phyloP scores from a whole-genome alignment of 1,284 basidiomycete species.

The Xerocomus minutiporus region DNA sequence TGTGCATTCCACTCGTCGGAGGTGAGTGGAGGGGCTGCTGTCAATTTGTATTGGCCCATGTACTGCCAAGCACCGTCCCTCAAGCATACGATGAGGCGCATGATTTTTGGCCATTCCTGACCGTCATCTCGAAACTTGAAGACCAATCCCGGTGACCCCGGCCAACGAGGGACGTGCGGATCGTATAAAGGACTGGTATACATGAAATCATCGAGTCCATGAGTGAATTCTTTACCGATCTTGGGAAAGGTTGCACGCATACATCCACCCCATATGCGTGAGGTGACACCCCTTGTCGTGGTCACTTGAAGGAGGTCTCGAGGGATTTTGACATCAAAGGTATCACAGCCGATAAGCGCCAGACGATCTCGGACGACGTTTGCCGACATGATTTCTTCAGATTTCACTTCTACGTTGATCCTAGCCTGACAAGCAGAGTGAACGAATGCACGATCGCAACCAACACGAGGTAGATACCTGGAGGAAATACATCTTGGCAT shows the following conservation, averaged over 20 bases:
- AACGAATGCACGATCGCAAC: background rate
- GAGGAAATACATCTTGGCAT: conserved; percentile 1
- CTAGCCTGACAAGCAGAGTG: conserved; percentile 1
- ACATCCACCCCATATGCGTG: conserved; percentile 32
- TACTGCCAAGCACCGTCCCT: conserved; percentile 20
- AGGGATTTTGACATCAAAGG: conserved; percentile 9
- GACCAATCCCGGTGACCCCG: conserved; percentile 35
- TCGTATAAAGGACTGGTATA: conserved; percentile 31
- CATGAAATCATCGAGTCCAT: conserved; percentile 34
- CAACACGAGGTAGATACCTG: conserved; percentile 1
- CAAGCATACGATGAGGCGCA: conserved; percentile 22
- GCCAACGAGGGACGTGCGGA: conserved; percentile 33
- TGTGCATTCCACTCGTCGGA: conserved; percentile 22
- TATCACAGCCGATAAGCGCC: conserved; percentile 3
- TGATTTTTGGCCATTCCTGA: conserved; percentile 6
- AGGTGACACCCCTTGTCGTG: conserved; percentile 26
- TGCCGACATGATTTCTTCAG: conserved; percentile 4
- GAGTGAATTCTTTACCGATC: conserved; percentile 23
- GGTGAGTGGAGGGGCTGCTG: conserved; percentile 16
- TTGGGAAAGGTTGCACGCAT: conserved; percentile 26
- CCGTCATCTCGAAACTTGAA: conserved; percentile 16
- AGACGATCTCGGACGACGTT: conserved; percentile 9
- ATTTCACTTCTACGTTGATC: conserved; percentile 12
- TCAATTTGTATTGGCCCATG: conserved; percentile 27
- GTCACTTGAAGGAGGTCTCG: conserved; percentile 9